phyloP scores from a whole-genome alignment of 495 filamentous ascomycete genomes.

The Daldinia vernicosa region DNA sequence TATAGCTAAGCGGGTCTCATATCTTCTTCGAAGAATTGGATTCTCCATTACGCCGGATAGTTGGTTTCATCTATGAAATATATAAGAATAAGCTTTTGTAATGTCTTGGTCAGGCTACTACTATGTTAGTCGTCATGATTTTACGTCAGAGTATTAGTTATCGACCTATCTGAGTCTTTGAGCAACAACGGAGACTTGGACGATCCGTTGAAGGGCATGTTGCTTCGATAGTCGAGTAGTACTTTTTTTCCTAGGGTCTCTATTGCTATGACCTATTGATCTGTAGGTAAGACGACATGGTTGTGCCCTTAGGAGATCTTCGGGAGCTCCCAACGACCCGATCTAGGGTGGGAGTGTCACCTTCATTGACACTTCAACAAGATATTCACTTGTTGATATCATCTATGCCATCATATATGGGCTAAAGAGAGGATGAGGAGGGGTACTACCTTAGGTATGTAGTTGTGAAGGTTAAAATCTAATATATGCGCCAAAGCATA shows the following conservation, averaged over 20 bases:
- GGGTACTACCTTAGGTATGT: too few species aligned
- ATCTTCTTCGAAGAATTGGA: slow-evolving; percentile 5
- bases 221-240: slow-evolving; percentile 16
- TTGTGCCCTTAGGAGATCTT: slow-evolving; percentile 6
- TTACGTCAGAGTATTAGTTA: slow-evolving; percentile 17
- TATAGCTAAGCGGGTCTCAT: slow-evolving; percentile 18
- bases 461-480: not conserved
- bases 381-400: not conserved
- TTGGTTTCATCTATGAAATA: slow-evolving; percentile 5
- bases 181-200: slow-evolving; percentile 8
- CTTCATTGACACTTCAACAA: not conserved
- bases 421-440: not conserved
- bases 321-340: slow-evolving; percentile 12
- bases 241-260: slow-evolving; percentile 2
- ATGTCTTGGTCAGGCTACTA: slow-evolving; percentile 23
- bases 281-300: slow-evolving; percentile 14
- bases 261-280: slow-evolving; percentile 1
- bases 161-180: slow-evolving; percentile 9
- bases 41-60: slow-evolving; percentile 6
- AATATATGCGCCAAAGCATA: not conserved
- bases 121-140: slow-evolving; percentile 29
- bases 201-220: slow-evolving; percentile 24
- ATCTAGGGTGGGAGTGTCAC: not conserved
- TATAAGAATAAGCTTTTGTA: slow-evolving; percentile 16
- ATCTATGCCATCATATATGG: not conserved